These are phyloP conservation scores for Austroboletus niveus DNA, from an alignment of 1,284 basidiomycete genomes.

Conservation along the genomic window DNA sequence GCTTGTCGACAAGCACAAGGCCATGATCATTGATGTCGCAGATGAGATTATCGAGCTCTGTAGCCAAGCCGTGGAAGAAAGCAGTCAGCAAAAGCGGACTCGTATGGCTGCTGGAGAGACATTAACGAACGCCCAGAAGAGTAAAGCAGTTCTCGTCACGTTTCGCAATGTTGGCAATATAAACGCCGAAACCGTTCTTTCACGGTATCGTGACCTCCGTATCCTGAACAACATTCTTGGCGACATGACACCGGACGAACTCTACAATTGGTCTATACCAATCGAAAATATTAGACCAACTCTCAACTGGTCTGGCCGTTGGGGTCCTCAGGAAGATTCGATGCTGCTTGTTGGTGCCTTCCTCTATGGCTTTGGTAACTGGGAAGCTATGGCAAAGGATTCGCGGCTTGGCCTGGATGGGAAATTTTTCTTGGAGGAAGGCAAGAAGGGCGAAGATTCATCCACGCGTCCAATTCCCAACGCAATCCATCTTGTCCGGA, in stretches of 20 bases:
- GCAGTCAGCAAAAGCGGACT: conserved; percentile 76
- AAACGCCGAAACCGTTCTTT: conserved; percentile 96
- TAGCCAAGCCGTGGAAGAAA: conserved; percentile 80
- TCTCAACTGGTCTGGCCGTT: conserved; percentile 94
- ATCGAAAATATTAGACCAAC: conserved; percentile 92
- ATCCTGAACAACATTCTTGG: conserved; percentile 84
- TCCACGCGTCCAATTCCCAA: conserved; percentile 86
- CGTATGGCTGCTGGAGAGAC: conserved; percentile 83
- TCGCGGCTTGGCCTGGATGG: conserved; percentile 78
- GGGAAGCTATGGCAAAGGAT: conserved; percentile 95
- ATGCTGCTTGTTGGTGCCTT: conserved; percentile 94
- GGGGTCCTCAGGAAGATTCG: conserved; percentile 92
- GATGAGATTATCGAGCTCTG: conserved; percentile 93
- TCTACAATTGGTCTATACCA: conserved; percentile 83
- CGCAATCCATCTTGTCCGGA: conserved; percentile 94
- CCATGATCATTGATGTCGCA: conserved; percentile 87
- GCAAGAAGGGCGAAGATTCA: conserved; percentile 84
- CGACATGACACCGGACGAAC: conserved; percentile 57
- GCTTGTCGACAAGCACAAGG: conserved; percentile 91
- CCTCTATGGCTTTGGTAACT: conserved; percentile 93
- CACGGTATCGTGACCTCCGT: conserved; percentile 86
- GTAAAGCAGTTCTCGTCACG: conserved; percentile 92
- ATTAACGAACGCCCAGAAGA: conserved; percentile 82
- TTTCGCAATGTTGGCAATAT: conserved; percentile 90
- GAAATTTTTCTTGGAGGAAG: conserved; percentile 98